Percentiles rank a stretch among this genome's conserved stretches.
Conservation (phyloP, 768 basidiomycete genomes). For the Suillus decipiens region DNA sequence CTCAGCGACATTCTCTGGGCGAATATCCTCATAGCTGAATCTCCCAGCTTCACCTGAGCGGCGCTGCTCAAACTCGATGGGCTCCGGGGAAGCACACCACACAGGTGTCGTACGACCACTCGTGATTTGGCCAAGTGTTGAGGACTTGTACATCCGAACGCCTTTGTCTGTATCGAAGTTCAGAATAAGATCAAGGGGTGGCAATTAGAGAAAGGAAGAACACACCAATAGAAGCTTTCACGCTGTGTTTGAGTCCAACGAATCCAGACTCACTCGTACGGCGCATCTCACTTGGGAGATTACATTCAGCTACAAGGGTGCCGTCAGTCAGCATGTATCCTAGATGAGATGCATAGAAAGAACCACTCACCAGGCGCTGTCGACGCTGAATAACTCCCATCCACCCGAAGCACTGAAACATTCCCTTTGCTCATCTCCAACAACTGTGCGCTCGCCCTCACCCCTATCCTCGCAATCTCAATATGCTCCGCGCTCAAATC, state of each 20-base stretch:
- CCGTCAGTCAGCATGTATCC: neutral
- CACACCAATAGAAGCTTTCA: constrained; percentile 75
- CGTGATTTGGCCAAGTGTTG: constrained; percentile 47
- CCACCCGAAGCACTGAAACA: constrained; percentile 16
- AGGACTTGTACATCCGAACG: constrained; percentile 65
- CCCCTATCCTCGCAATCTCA: constrained; percentile 31
- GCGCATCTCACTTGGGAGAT: constrained; percentile 26
- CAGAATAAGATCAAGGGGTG: neutral
- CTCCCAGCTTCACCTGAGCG: constrained; percentile 34
- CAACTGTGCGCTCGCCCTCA: constrained; percentile 32
- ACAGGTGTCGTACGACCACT: constrained; percentile 29
- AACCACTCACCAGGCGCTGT: constrained; percentile 13
- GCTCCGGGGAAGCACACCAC: constrained; percentile 32
- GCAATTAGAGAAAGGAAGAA: neutral
- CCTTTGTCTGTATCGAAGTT: constrained; percentile 56
- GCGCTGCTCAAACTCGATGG: constrained; percentile 33
- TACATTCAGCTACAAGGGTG: constrained; percentile 16
- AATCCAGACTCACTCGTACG: constrained; percentile 41
- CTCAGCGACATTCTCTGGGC: constrained; percentile 17
- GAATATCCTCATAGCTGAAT: constrained; percentile 37
- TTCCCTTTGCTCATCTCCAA: constrained; percentile 27
- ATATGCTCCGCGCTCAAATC: constrained; percentile 30
- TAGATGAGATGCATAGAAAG: neutral
- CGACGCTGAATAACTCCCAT: constrained; percentile 15
- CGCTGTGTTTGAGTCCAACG: constrained; percentile 61